phyloP scores from a whole-genome alignment of 768 basidiomycete species.

The Kwoniella dendrophila region DNA sequence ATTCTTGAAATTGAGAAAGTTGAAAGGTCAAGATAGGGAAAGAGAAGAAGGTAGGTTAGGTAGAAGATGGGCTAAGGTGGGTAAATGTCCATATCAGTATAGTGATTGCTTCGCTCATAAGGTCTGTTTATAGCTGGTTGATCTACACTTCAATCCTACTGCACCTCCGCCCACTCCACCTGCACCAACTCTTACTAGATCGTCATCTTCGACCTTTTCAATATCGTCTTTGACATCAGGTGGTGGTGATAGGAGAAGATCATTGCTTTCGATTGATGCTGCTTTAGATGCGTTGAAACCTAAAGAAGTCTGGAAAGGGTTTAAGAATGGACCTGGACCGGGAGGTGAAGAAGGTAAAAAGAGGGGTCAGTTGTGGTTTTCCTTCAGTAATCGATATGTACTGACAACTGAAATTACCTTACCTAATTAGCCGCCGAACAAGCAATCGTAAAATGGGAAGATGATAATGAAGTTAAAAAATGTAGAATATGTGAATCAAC shows the following conservation, averaged over 20 bases:
- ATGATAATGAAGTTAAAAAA: constrained; percentile 71
- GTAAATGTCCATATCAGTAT: constrained; percentile 35
- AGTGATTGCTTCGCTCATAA: background rate
- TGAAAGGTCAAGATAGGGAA: constrained; percentile 60
- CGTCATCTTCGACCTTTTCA: constrained; percentile 71
- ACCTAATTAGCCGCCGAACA: constrained; percentile 71
- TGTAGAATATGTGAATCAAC: constrained; percentile 79
- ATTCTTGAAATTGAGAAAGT: constrained; percentile 61
- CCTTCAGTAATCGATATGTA: constrained; percentile 1
- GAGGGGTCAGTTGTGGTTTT: constrained; percentile 62
- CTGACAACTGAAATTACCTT: background rate
- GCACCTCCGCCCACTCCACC: constrained; percentile 33
- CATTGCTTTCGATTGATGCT: constrained; percentile 42
- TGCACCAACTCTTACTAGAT: constrained; percentile 59
- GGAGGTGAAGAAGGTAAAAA: constrained; percentile 65
- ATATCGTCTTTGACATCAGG: constrained; percentile 30
- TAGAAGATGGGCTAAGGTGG: constrained; percentile 84
- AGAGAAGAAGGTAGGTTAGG: constrained; percentile 83
- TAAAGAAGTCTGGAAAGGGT: constrained; percentile 69
- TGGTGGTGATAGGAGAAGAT: constrained; percentile 27
- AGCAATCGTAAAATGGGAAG: constrained; percentile 91
- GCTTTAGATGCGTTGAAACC: constrained; percentile 66
- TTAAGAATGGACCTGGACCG: constrained; percentile 59
- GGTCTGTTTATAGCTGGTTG: constrained; percentile 54
- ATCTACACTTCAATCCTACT: constrained; percentile 59